These are phyloP conservation scores for Chrysophaeum taylorii DNA, from an alignment of 352 stramenopile species.

Conservation along the genomic window DNA sequence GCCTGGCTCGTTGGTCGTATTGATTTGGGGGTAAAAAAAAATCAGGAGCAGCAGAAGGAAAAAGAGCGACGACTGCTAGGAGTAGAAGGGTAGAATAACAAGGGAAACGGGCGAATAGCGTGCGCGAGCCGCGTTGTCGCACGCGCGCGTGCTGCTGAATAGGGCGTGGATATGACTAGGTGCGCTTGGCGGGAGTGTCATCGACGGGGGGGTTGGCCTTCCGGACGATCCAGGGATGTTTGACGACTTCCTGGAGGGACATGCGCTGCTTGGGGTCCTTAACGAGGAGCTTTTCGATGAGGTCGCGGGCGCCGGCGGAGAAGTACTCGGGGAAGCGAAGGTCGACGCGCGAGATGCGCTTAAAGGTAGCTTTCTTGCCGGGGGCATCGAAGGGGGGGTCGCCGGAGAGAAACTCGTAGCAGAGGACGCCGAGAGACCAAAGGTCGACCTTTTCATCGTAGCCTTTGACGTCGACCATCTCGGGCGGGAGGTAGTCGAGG, in stretches of 20 bases:
- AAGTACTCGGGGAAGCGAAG: slow-evolving; percentile 84
- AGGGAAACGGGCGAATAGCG: no score
- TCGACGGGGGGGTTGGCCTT: slow-evolving; percentile 46
- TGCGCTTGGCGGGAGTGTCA: slow-evolving; percentile 25
- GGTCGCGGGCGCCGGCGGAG: slow-evolving; percentile 75
- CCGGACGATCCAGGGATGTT: slow-evolving; percentile 84
- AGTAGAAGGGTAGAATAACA: no score
- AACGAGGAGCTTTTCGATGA: slow-evolving; percentile 80
- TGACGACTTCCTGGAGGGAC: slow-evolving; percentile 71
- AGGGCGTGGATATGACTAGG: no score
- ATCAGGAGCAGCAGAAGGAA: no score
- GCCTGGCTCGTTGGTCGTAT: no score
- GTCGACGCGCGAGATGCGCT: slow-evolving; percentile 87
- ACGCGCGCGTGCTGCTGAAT: no score
- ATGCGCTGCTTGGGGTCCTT: slow-evolving; percentile 90
- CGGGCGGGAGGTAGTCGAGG: slow-evolving; percentile 95
- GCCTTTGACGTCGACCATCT: slow-evolving; percentile 97
- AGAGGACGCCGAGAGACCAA: slow-evolving; percentile 87
- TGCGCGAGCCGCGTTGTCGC: no score
- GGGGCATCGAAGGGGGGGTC: slow-evolving; percentile 93
- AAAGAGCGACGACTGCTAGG: no score
- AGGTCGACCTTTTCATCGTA: slow-evolving; percentile 97
- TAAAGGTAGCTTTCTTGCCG: slow-evolving; percentile 88
- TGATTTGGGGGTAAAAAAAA: no score
- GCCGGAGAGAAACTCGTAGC: slow-evolving; percentile 46